These are phyloP conservation scores for Cyanidiococcus yangmingshanensis DNA, from an alignment of 23 red algal species.

Conservation along the genomic window DNA sequence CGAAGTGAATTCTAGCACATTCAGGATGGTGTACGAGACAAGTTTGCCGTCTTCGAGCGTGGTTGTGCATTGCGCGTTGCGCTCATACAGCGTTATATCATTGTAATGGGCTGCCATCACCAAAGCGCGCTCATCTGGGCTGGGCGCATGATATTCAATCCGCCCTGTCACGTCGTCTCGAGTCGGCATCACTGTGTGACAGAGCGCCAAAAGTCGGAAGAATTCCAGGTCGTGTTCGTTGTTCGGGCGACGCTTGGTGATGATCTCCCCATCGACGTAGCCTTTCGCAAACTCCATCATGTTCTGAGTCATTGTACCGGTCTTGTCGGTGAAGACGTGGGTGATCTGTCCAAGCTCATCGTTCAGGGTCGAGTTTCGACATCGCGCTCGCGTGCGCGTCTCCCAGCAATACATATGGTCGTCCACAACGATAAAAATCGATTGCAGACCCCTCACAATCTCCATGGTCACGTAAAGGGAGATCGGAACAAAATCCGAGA, in stretches of 20 bases:
- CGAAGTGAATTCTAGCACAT: conserved; percentile 80
- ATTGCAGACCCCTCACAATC: conserved; percentile 71
- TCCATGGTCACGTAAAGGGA: conserved; percentile 85
- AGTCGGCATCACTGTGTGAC: conserved; percentile 65
- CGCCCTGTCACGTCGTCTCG: conserved; percentile 20
- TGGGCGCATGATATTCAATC: conserved; percentile 68
- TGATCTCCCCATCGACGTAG: conserved; percentile 53
- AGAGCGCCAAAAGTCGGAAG: conserved; percentile 56
- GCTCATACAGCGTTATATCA: conserved; percentile 46
- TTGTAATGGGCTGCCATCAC: conserved; percentile 56
- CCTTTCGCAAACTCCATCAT: conserved; percentile 71
- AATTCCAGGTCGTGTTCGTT: conserved; percentile 24
- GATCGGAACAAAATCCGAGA: conserved; percentile 65
- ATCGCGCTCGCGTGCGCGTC: conserved; percentile 38
- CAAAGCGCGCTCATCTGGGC: conserved; percentile 86
- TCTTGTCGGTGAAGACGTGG: conserved; percentile 89
- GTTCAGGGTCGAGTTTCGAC: conserved; percentile 75
- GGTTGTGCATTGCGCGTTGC: conserved; percentile 39
- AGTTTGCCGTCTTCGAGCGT: conserved; percentile 40
- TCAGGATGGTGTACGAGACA: conserved; percentile 45
- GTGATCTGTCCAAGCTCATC: conserved; percentile 74
- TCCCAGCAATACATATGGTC: conserved; percentile 32
- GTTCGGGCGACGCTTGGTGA: background rate
- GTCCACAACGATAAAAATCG: conserved; percentile 72
- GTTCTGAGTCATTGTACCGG: conserved; percentile 87